Base-by-base conservation (phyloP, 2,329 filamentous ascomycete species). In the Fusarium anthophilum region DNA sequence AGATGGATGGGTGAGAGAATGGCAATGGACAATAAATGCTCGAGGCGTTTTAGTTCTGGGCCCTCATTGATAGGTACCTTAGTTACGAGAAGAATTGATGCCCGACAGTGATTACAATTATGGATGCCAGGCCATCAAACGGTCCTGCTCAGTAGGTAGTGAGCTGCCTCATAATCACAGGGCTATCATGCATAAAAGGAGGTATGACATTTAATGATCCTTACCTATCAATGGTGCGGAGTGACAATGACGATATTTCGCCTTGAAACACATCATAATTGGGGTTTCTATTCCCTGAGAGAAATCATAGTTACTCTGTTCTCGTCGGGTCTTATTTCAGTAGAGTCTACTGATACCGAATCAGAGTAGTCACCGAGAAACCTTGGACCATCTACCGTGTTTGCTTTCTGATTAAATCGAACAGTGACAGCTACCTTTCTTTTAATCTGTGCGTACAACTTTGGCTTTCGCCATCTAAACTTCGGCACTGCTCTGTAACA, bases 1-100 rank as follows among this genome's bases (percentile, higher is more conserved):
- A 69, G 47, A 58, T 47, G 53, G 66, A 58, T 53, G 43, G 59
- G 69, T 60, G 45, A 60, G 67, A 70, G 43, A 69, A 53, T 39
- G 43, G 32, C n/a, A 32, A 43, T 56, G 30, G 54, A 32, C 32
- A 32, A 35, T 14, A 20, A 28, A 48, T 32, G 44, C 15, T 26
- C 59, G 43, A 43, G 41, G 64, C 63, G 55, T 44, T 68, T 64
- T 58, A 54, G 51, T 41, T 44, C 17, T 69, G 8, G 48, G 56
- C 64, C 43, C 56, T 56, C 39, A 17, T 18, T 35, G 18, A 39
- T 32, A 30, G 26, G 20, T 17, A 35, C 2, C 13, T 3, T 17
- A 8, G 8, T 35, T 9, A 37, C n/a, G 38, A 56, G 38, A 30
- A 51, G 26, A 43, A 37, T 28, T 43, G 38, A 38, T 56, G 15